Base-by-base conservation (phyloP, 768 basidiomycete species). In the Lactifluus echinatus region DNA sequence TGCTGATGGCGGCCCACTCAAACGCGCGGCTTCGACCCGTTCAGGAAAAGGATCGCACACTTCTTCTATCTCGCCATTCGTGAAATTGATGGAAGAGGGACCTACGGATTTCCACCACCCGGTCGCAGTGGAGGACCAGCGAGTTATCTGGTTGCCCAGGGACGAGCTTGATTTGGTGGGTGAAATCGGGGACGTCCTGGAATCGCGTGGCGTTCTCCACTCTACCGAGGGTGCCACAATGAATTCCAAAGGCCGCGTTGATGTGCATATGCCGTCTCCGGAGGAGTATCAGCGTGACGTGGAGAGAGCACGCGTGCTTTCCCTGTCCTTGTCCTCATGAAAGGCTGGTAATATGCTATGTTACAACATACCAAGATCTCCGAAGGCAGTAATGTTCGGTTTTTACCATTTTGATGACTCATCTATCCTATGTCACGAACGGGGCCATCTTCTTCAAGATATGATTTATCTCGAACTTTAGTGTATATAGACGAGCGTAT, bases 91-190 rank as follows among this genome's bases (percentile, higher is more conserved):
- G 33, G 59, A 68, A 46, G 64, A 68, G 19, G 39, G 53, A 2
- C 69, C 46, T 54, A 68, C 60, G 67, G 85, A 87, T 12, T 97
- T 95, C 72, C 83, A 87, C 46, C 95, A 95, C 65, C 95, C 95
- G 14, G 92, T 92, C 6, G 69, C 75, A 81, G 53, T 80, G 74
- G 60, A 81, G 50, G 82, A 87, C 46, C 89, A 93, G 71, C 77
- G 84, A 60, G 75, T 82, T 4, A 73, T 97, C 29, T 98, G 95
- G 95, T 70, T 97, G 53, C 90, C 95, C 21, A 70, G 72, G 37
- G 95, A 98, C 67, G 64, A 70, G 23, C 72, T 81, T n/a, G 83
- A 84, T 8, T 66, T 92, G 53, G 80, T 76, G 37, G 80, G 79
- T 59, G 81, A 76, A 55, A 89, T 90, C 73, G 81, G 79, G 62